Percentiles rank a stretch among this genome's conserved stretches.
These are phyloP conservation scores for Meira miltonrushii DNA, from an alignment of 1,284 basidiomycete genomes.

Conservation along the genomic window DNA sequence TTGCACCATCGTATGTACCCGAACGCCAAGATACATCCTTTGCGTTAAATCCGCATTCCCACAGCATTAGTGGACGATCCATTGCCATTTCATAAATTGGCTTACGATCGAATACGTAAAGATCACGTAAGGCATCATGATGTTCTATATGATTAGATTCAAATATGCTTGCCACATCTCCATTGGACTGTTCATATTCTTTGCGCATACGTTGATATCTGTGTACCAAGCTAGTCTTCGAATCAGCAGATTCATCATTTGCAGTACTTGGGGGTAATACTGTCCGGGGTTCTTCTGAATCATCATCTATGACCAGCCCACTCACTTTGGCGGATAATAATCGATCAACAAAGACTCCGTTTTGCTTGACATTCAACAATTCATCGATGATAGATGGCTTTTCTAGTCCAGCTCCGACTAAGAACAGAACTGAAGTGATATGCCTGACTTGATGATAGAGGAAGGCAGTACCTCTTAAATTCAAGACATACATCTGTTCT, in stretches of 20 bases:
- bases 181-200: too few relatives aligned
- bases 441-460: constrained; percentile 96
- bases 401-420: constrained; percentile 79
- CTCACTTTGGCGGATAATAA: background rate
- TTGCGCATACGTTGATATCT: too few relatives aligned
- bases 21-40: constrained; percentile 70
- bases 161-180: too few relatives aligned
- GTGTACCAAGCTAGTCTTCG: too few relatives aligned
- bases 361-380: constrained; percentile 65
- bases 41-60: constrained; percentile 76
- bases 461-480: constrained; percentile 83
- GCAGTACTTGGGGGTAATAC: background rate
- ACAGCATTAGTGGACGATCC: constrained; percentile 81
- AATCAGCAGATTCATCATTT: too few relatives aligned
- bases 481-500: constrained; percentile 63
- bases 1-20: constrained; percentile 56
- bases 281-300: background rate
- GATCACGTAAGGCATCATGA: background rate
- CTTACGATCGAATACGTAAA: constrained; percentile 56
- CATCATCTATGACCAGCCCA: background rate
- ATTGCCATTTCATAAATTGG: constrained; percentile 91
- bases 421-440: constrained; percentile 86
- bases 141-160: background rate
- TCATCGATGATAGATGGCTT: constrained; percentile 66
- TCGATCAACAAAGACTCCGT: constrained; percentile 17